Base-by-base conservation (phyloP, 345 rosid genomes). In the Barbarea vulgaris region DNA sequence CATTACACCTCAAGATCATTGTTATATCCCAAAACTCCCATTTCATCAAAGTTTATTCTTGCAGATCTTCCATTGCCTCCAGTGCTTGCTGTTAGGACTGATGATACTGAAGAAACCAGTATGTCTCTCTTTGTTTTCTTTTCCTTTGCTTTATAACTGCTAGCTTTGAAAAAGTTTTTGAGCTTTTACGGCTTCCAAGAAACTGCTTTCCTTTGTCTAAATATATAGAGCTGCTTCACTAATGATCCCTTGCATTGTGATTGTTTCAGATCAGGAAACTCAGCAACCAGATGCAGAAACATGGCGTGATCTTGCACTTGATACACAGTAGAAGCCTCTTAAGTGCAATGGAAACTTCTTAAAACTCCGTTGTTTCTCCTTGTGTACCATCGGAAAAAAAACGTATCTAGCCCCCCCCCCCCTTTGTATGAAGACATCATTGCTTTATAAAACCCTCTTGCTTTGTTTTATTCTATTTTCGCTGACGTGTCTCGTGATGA, bases 31-130 rank as follows among this genome's bases (percentile, higher is more conserved):
- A 5, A 19, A 41, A 3, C 5, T 1, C 30, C 30, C 31, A 19
- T 36, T 44, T 71, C 55, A n/a, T 72, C 6, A 14, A 27, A 27
- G 54, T 22, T 17, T 55, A 42, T 56, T 72, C 63, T 47, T 79
- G 80, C 87, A 95, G 99, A 92, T 84, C 91, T 92, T 15, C 88
- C 88, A 15, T 74, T 91, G 57, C 99, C 97, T 7, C 91, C 91
- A 0, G 92, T 87, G 66, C 68, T 89, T 79, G 88, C 84, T 75
- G 90, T 84, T 62, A 86, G 86, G 41, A 82, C 84, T 41, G 99
- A 94, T 56, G 98, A 94, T 57, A 78, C 85, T n/a, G 98, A 94
- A 73, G 98, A 94, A 75, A 80, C 96, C 15, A 91, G 98, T 94
- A 88, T 69, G 91, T 48, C 57, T 24, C 54, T 24, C 54, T 67